phyloP scores from a whole-genome alignment of 768 basidiomycete genomes.

The Neoboletus magnificus region DNA sequence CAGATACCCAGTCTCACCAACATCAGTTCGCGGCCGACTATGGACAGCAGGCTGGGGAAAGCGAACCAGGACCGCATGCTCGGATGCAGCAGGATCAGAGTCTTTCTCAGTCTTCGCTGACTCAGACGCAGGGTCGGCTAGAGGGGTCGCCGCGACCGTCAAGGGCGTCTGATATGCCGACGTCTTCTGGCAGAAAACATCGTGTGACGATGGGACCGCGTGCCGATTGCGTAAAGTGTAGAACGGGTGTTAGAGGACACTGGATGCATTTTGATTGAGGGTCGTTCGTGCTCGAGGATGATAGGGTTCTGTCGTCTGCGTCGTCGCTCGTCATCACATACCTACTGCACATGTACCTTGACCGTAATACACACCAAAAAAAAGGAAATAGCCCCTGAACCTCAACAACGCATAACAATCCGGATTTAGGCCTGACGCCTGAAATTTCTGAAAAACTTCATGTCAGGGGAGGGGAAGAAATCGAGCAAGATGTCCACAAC shows the following conservation, averaged over 20 bases:
- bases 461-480: not conserved
- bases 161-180: conserved; percentile 10
- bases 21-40: conserved; percentile 5
- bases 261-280: conserved; percentile 61
- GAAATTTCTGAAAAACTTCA: conserved; percentile 9
- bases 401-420: conserved; percentile 29
- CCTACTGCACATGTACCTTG: not conserved
- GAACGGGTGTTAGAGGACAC: conserved; percentile 64
- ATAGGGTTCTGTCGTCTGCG: not conserved
- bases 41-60: conserved; percentile 1
- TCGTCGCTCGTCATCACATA: not conserved
- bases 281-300: not conserved
- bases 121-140: conserved; percentile 11
- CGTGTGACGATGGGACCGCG: conserved; percentile 71
- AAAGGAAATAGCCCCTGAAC: not conserved
- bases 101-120: not conserved
- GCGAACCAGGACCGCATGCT: not conserved
- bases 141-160: conserved; percentile 17
- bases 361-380: too few species aligned
- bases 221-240: conserved; percentile 64
- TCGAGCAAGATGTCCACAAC: conserved; percentile 67
- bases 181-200: conserved; percentile 34
- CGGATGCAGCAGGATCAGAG: conserved; percentile 5
- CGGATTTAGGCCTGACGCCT: not conserved
- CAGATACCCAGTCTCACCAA: conserved; percentile 18